These are phyloP conservation scores for Corinectria fuckeliana DNA, from an alignment of 2,329 filamentous ascomycete genomes.

Conservation along the genomic window DNA sequence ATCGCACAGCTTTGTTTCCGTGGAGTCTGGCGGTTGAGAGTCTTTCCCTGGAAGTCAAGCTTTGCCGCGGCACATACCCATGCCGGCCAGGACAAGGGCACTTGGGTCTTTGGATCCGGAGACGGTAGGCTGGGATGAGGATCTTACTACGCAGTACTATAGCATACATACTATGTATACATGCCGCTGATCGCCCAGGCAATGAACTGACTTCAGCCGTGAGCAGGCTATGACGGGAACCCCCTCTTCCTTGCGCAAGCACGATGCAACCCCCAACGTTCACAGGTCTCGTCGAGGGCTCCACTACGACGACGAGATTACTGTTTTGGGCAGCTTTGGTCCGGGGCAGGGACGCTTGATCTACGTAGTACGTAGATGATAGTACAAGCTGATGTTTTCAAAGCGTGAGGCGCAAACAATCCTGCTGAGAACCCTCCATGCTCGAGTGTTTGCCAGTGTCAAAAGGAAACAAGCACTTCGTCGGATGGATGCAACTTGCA, in stretches of 20 bases:
- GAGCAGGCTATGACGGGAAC: constrained; percentile 22
- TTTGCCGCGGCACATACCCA: constrained; percentile 22
- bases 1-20: background rate
- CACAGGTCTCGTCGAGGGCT: constrained; percentile 23
- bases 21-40: constrained; percentile 10
- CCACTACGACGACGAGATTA: constrained; percentile 38
- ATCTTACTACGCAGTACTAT: too few species aligned
- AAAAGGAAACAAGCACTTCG: too few species aligned
- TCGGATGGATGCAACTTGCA: constrained; percentile 24
- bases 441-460: constrained; percentile 24
- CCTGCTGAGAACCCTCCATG: constrained; percentile 23
- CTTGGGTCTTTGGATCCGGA: constrained; percentile 26
- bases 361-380: too few species aligned
- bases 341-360: constrained; percentile 35
- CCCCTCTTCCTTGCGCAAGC: constrained; percentile 27
- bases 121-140: constrained; percentile 29
- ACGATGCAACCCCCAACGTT: constrained; percentile 25
- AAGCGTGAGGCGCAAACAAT: constrained; percentile 26
- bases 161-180: too few species aligned
- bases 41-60: constrained; percentile 2
- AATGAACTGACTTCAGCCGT: constrained; percentile 31
- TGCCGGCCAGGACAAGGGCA: constrained; percentile 21
- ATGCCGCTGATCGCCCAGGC: constrained; percentile 31
- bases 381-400: constrained; percentile 31
- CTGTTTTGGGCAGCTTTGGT: constrained; percentile 34